Percentiles rank a stretch among this genome's conserved stretches.
Conservation (phyloP, 2,329 filamentous ascomycete species). For the Trichoderma endophyticum region DNA sequence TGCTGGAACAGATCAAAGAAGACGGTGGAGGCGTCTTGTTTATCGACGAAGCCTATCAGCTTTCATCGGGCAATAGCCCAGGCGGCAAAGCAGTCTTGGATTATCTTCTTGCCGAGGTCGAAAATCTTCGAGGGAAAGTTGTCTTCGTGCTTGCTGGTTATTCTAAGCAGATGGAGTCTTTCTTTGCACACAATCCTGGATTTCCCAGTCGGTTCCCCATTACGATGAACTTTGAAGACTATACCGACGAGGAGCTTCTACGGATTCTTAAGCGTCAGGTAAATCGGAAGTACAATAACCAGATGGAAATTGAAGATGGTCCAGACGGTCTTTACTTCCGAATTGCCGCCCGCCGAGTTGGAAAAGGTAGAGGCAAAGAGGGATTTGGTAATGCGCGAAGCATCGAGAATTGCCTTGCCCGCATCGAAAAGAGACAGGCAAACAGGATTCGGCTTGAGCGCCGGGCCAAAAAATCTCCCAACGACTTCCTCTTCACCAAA, state of each 20-base stretch:
- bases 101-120: slow-evolving; percentile 67
- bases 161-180: slow-evolving; percentile 69
- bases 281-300: slow-evolving; percentile 47
- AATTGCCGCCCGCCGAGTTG: slow-evolving; percentile 60
- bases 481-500: slow-evolving; percentile 59
- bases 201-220: slow-evolving; percentile 67
- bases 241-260: slow-evolving; percentile 61
- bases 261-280: slow-evolving; percentile 57
- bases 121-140: slow-evolving; percentile 66
- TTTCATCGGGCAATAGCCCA: slow-evolving; percentile 55
- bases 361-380: slow-evolving; percentile 57
- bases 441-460: slow-evolving; percentile 51
- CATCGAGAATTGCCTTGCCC: slow-evolving; percentile 58
- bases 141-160: slow-evolving; percentile 74
- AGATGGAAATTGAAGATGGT: slow-evolving; percentile 60
- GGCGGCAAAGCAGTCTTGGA: slow-evolving; percentile 65
- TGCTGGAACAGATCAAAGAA: slow-evolving; percentile 48
- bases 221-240: slow-evolving; percentile 66
- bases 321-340: slow-evolving; percentile 59
- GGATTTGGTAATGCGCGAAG: slow-evolving; percentile 73
- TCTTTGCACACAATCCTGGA: slow-evolving; percentile 72
- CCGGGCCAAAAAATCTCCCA: slow-evolving; percentile 36
- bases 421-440: slow-evolving; percentile 57
- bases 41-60: slow-evolving; percentile 77
- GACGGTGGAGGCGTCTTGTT: slow-evolving; percentile 67